These are phyloP conservation scores for Backusella westeae DNA, from an alignment of 192 early-diverging fungal genomes.

Conservation along the genomic window DNA sequence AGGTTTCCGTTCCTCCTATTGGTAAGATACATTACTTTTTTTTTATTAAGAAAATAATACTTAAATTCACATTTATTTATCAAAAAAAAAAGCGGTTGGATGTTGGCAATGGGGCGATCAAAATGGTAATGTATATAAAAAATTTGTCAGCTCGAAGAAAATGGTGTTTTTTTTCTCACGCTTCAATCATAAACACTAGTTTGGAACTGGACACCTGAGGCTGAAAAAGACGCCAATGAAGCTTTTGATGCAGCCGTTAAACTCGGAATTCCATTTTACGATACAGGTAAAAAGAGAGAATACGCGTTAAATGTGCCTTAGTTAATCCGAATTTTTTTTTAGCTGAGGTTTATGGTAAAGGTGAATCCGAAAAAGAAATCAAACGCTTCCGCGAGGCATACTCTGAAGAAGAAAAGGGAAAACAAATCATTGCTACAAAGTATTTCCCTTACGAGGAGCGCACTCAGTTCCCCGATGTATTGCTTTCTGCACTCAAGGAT, in stretches of 20 bases:
- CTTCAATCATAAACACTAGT: neutral
- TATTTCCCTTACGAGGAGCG: conserved; percentile 44
- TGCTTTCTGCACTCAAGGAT: conserved; percentile 41
- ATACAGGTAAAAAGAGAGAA: neutral
- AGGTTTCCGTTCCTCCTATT: conserved; percentile 40
- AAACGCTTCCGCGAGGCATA: conserved; percentile 30
- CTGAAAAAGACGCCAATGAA: conserved; percentile 34
- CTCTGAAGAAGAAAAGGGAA: conserved; percentile 20
- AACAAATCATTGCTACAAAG: conserved; percentile 49
- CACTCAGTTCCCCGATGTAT: conserved; percentile 36
- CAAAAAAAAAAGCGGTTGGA: conserved; percentile 34
- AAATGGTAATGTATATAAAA: neutral
- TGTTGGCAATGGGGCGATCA: conserved; percentile 49
- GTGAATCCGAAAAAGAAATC: conserved; percentile 47
- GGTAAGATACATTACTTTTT: conserved; percentile 1
- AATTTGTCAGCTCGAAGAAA: neutral
- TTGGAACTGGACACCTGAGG: conserved; percentile 42
- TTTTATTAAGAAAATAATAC: neutral
- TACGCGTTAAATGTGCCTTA: neutral
- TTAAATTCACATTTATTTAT: neutral
- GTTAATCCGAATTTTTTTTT: neutral
- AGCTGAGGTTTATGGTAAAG: conserved; percentile 47
- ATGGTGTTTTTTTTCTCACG: neutral
- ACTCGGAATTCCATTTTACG: conserved; percentile 29
- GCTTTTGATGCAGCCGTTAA: conserved; percentile 26